Base-by-base conservation (phyloP, 768 basidiomycete species). In the Obba rivulosa region DNA sequence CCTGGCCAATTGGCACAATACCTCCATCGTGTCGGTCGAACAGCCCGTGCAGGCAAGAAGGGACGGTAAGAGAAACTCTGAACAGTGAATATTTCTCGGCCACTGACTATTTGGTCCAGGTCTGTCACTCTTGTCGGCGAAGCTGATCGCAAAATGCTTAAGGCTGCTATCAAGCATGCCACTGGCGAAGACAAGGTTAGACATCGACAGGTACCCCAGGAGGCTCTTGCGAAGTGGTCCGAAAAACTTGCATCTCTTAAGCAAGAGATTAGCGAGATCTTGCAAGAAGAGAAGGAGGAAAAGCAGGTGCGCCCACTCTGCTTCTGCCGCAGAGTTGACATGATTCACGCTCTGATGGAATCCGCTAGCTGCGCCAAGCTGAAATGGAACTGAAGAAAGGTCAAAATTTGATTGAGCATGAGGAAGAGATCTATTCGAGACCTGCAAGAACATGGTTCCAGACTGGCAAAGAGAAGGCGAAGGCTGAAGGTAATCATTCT, bases 361-460 rank as follows among this genome's bases (percentile, higher is more conserved):
- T 49, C 42, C 18, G 37, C 31, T 53, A 95, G 91, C 66, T 96
- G 42, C 82, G 89, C 43, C 80, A 78, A 63, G 95, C 91, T 13
- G 95, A 99, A 66, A 96, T 98, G 93, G 91, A 98, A 65, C 61
- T 99, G 22, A 83, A 77, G 56, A 99, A 97, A 65, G 91, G 93
- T 18, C 80, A 95, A 68, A 99, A 99, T 64, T 82, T 98, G 76
- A 80, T 97, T 42, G 87, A 96, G 63, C 92, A 98, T 54, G 79
- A 89, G 66, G 80, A 75, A 10, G 95, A 98, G 69, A 99, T 99
- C 57, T 89, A 82, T 65, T 85, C 90, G 18, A 76, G 94, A 49
- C 96, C 96, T 4, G 92, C 92, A 16, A 78, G 95, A 57, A 97
- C 93, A n/a, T 99, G 96, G 96, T 99, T 99, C 77, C 96, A 97